These are phyloP conservation scores for Panicum hallii DNA, from an alignment of 202 grass and related monocot genomes.

Conservation along the genomic window DNA sequence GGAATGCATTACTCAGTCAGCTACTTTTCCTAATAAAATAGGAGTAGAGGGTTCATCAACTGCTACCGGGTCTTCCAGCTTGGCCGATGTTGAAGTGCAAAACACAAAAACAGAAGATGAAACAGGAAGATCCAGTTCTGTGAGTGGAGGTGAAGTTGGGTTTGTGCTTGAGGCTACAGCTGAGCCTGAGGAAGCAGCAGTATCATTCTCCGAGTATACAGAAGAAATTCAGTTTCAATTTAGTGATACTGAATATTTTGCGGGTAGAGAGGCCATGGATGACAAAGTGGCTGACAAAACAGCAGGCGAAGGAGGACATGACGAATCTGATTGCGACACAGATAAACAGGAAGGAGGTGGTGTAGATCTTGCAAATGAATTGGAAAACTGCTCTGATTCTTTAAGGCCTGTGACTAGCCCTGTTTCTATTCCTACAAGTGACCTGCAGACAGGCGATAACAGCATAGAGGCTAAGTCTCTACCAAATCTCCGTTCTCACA, in stretches of 20 bases:
- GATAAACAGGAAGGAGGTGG: conserved; percentile 50
- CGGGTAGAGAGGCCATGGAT: conserved; percentile 49
- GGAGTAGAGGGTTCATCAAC: conserved; percentile 22
- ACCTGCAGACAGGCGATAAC: conserved; percentile 47
- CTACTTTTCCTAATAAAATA: conserved; percentile 35
- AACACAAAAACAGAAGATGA: conserved; percentile 29
- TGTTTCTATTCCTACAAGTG: conserved; percentile 65
- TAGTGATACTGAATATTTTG: conserved; percentile 65
- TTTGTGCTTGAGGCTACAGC: conserved; percentile 13
- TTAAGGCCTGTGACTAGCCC: conserved; percentile 53
- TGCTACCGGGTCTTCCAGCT: conserved; percentile 39
- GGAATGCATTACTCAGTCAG: conserved; percentile 16
- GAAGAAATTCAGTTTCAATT: conserved; percentile 83
- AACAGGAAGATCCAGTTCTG: conserved; percentile 28
- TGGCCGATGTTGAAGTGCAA: conserved; percentile 40
- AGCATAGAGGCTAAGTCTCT: conserved; percentile 65
- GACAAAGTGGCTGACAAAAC: conserved; percentile 33
- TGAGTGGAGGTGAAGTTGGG: conserved; percentile 33
- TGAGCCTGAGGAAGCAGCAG: conserved; percentile 35
- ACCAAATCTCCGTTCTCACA: conserved; percentile 67
- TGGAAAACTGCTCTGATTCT: conserved; percentile 40
- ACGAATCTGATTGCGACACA: conserved; percentile 43
- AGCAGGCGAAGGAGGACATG: conserved; percentile 43
- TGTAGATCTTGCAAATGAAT: conserved; percentile 21
- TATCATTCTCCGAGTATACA: conserved; percentile 49